Conservation (phyloP, 441 rosid species). For the Croton laevigatus region DNA sequence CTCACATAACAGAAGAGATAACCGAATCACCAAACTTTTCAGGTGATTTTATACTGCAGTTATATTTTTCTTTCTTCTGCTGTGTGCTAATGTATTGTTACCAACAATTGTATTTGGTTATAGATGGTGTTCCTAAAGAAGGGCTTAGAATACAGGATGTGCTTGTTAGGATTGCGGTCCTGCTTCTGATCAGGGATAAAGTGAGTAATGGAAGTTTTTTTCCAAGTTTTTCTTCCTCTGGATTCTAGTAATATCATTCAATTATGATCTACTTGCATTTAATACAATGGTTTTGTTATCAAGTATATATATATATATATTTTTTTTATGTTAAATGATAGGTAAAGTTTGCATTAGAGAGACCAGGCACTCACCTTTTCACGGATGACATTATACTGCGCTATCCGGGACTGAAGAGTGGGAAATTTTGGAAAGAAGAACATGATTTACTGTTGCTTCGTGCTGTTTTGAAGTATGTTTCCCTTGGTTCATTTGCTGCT, state of each 20-base stretch:
- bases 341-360: conserved; percentile 58
- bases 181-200: conserved; percentile 67
- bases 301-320: too few relatives aligned
- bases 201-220: conserved; percentile 37
- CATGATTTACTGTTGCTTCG: conserved; percentile 72
- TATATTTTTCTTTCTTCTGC: conserved; percentile 12
- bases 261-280: background rate
- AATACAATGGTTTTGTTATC: background rate
- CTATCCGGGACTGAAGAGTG: conserved; percentile 79
- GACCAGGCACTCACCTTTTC: conserved; percentile 54
- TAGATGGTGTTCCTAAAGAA: conserved; percentile 99
- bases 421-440: conserved; percentile 89
- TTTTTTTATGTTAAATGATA: conserved; percentile 31
- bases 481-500: background rate
- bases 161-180: conserved; percentile 71
- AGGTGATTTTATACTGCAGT: conserved; percentile 44
- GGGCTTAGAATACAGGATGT: conserved; percentile 94
- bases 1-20: conserved; percentile 66
- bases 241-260: background rate
- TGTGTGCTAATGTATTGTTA: conserved; percentile 15
- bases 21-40: conserved; percentile 68
- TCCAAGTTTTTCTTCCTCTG: background rate
- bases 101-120: conserved; percentile 28
- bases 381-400: conserved; percentile 61
- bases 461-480: conserved; percentile 81